These are phyloP conservation scores for Cladosporium sp. DNA, from an alignment of 2,329 filamentous ascomycete species.

Conservation along the genomic window DNA sequence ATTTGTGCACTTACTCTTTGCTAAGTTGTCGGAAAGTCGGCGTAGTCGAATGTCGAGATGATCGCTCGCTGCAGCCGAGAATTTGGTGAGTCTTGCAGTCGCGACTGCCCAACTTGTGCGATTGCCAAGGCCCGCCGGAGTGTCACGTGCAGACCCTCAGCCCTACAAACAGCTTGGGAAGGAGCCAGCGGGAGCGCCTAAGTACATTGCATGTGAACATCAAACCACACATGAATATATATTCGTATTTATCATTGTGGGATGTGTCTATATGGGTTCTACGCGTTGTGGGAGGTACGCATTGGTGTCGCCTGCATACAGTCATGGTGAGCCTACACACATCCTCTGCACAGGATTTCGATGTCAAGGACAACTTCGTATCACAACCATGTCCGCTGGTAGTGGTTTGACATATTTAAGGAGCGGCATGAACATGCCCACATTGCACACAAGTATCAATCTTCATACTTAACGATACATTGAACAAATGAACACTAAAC, in stretches of 20 bases:
- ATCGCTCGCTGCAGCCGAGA: background rate
- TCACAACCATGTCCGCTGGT: too few relatives aligned
- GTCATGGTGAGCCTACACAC: background rate
- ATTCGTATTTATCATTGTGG: background rate
- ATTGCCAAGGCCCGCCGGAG: background rate
- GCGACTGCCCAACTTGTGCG: too few relatives aligned
- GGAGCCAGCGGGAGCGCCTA: too few relatives aligned
- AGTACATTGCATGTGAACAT: background rate
- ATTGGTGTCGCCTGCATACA: background rate
- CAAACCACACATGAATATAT: too few relatives aligned
- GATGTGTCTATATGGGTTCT: background rate
- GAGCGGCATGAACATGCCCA: too few relatives aligned
- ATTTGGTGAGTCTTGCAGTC: too few relatives aligned
- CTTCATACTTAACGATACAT: background rate
- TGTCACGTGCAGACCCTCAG: background rate
- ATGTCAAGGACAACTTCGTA: too few relatives aligned
- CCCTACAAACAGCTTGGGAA: background rate
- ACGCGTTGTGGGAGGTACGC: background rate
- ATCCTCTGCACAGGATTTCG: too few relatives aligned
- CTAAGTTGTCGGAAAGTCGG: constrained; percentile 18
- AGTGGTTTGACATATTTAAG: too few relatives aligned
- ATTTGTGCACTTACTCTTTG: constrained; percentile 16
- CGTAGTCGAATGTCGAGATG: constrained; percentile 9
- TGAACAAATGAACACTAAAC: background rate
- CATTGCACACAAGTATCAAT: background rate